Evolutionary conservation across 805 yeast species (phyloP).

Genomic region (Hanseniaspora nectarophila): DNA sequence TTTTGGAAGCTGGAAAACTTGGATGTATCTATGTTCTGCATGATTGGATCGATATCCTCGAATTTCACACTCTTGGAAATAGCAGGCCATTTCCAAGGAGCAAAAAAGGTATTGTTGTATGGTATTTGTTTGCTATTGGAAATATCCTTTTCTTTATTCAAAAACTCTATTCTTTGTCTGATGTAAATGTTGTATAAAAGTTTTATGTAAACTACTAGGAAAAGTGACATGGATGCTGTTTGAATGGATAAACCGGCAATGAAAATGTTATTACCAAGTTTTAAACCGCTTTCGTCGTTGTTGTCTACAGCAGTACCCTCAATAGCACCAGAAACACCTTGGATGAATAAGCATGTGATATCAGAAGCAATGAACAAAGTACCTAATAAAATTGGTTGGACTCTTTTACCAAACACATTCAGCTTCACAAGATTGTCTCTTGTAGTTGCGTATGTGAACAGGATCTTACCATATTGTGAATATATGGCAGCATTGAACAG

Average conservation of each 20-base stretch:
- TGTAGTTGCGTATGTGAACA: constrained; percentile 43
- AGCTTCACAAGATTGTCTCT: neutral
- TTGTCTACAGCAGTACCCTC: constrained; percentile 39
- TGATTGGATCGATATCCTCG: neutral
- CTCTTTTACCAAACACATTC: constrained; percentile 33
- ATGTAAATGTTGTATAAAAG: constrained; percentile 35
- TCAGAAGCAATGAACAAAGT: constrained; percentile 57
- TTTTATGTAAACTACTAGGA: constrained; percentile 38
- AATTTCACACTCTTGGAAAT: constrained; percentile 2
- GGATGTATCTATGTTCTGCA: constrained; percentile 23
- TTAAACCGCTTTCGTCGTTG: constrained; percentile 19
- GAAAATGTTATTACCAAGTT: constrained; percentile 34
- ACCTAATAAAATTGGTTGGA: constrained; percentile 24
- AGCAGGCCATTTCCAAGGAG: constrained; percentile 13
- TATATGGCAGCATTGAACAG: constrained; percentile 78
- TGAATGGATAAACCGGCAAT: constrained; percentile 71
- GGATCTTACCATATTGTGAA: constrained; percentile 53
- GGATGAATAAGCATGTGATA: constrained; percentile 49
- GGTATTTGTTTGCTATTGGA: constrained; percentile 9
- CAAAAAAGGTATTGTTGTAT: neutral
- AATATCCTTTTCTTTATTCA: neutral
- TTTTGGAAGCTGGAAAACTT: neutral
- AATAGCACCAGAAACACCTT: constrained; percentile 67
- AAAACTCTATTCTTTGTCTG: constrained; percentile 22
- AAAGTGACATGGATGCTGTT: constrained; percentile 55